Evolutionary conservation across 2,329 filamentous ascomycete genomes (phyloP), one percentile per base, ranked within the genome.

Genomic region (Cucurbitaria berberidis): DNA sequence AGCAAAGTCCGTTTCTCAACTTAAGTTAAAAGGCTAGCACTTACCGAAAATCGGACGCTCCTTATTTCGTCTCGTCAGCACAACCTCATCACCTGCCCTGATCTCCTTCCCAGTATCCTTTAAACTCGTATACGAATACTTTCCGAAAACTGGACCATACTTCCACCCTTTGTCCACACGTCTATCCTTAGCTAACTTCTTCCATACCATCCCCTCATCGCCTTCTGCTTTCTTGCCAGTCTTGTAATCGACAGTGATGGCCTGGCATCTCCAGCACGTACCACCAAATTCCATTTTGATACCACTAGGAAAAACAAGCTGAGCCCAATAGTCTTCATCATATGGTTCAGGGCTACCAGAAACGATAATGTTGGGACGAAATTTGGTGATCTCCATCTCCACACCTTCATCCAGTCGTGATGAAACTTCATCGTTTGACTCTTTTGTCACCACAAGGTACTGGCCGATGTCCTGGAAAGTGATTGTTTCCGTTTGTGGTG

Each of bases 321-420:
- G 85, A 2, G 77, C 83, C 89, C 88, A 92, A 66, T 83, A 90
- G 68, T 92, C 89, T 70, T 92, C 89, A 11, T 87, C 86, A 69
- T 84, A 92, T 1, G 84, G 73, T 21, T 60, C 75, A 9, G 74
- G 71, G 4, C 83, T 80, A 2, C 85, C 86, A 32, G 83, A 82
- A 1, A 91, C 74, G 1, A 92, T 85, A 41, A 92, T 83, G 68
- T 91, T 92, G 0, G 89, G 87, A 30, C 89, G 84, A 72, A 91
- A 89, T 63, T 88, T 89, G 34, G 81, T 82, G 69, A 89, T 84
- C 47, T 88, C 86, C 76, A 89, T 81, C 26, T 80, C 73, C 11
- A 75, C 77, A 0, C 70, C 69, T 0, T 80, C 75, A 3, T 40
- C 46, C 5, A 91, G 73, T 3, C 86, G 81, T 5, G 53, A 59